Conservation (phyloP, 805 yeast species). For the fission yeast (Schizosaccharomyces pombe) region DNA sequence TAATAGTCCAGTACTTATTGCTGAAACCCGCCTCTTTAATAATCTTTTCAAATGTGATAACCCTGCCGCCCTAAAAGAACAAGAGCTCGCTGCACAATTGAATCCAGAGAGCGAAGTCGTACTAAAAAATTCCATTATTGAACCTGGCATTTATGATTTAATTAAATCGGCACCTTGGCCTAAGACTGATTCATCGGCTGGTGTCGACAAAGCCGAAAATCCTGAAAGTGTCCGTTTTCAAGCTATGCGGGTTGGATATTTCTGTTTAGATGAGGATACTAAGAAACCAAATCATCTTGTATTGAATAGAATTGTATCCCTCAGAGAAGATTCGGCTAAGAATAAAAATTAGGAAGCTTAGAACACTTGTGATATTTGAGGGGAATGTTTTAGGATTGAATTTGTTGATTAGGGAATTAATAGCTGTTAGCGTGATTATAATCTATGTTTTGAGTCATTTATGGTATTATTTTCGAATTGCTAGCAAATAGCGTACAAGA, state of each 20-base stretch:
- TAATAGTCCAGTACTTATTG: slow-evolving; percentile 37
- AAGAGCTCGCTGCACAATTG: slow-evolving; percentile 56
- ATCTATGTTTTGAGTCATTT: too few relatives aligned
- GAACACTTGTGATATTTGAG: background rate
- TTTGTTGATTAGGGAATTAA: background rate
- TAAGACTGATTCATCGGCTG: slow-evolving; percentile 29
- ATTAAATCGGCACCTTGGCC: slow-evolving; percentile 33
- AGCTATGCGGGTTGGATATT: slow-evolving; percentile 89
- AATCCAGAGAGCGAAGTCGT: slow-evolving; percentile 58
- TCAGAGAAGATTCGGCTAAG: slow-evolving; percentile 46
- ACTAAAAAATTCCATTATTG: slow-evolving; percentile 43
- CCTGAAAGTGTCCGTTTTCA: slow-evolving; percentile 88
- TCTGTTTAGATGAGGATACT: slow-evolving; percentile 68
- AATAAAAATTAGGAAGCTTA: background rate
- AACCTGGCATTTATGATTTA: slow-evolving; percentile 51
- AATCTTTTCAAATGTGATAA: slow-evolving; percentile 77
- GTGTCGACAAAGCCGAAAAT: slow-evolving; percentile 32
- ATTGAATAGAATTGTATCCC: slow-evolving; percentile 75
- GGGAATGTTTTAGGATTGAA: background rate
- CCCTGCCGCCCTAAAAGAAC: slow-evolving; percentile 72
- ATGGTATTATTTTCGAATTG: too few relatives aligned
- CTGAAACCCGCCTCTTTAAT: slow-evolving; percentile 69
- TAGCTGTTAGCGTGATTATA: too few relatives aligned
- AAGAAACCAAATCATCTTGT: slow-evolving; percentile 31
- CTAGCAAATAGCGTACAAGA: too few relatives aligned